Evolutionary conservation across 2,329 filamentous ascomycete genomes (phyloP).

Genomic region (Colletotrichum nymphaeae): DNA sequence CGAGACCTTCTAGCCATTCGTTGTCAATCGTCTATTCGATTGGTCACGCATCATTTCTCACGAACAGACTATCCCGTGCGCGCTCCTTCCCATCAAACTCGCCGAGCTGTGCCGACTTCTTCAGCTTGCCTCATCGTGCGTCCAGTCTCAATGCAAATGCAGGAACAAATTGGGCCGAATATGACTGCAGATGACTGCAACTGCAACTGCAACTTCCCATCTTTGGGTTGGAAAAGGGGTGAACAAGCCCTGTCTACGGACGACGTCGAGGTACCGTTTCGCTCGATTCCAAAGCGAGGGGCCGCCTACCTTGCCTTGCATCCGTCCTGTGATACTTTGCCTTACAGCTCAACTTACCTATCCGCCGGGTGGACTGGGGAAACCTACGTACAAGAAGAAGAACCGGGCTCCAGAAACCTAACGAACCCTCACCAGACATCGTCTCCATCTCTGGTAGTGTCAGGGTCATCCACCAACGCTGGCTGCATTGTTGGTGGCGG

Average conservation of each 20-base stretch:
- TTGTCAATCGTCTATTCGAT: constrained; percentile 1
- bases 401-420: constrained; percentile 3
- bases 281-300: neutral
- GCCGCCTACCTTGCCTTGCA: neutral
- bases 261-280: neutral
- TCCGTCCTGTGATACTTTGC: neutral
- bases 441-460: constrained; percentile 5
- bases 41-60: constrained; percentile 14
- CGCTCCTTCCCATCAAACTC: neutral
- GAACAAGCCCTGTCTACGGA: neutral
- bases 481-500: constrained; percentile 25
- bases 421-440: neutral
- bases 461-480: constrained; percentile 1
- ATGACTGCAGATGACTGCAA: neutral
- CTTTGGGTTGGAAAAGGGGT: neutral
- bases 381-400: constrained; percentile 3
- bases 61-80: constrained; percentile 23
- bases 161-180: neutral
- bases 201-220: neutral
- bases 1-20: neutral
- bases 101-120: neutral
- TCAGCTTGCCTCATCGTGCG: neutral
- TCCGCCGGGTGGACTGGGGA: neutral
- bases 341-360: neutral
- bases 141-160: neutral